These are phyloP conservation scores for Aureobasidium sp. DNA, from an alignment of 2,329 filamentous ascomycete genomes.

Conservation along the genomic window DNA sequence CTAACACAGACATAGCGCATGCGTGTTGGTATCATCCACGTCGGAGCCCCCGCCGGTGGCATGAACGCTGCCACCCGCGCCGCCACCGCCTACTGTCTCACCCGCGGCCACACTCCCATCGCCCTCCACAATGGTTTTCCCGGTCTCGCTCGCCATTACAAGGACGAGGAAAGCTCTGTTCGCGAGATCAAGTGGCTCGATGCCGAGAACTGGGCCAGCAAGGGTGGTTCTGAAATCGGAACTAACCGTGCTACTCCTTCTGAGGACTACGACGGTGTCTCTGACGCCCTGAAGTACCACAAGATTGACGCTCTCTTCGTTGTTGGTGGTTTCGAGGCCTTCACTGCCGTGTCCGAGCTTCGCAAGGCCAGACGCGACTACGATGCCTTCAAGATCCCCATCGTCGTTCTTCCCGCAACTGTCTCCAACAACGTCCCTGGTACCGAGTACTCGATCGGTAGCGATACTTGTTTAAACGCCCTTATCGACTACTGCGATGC, in stretches of 20 bases:
- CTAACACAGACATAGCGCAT: slow-evolving; percentile 52
- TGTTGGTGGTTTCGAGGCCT: slow-evolving; percentile 92
- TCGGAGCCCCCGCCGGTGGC: slow-evolving; percentile 90
- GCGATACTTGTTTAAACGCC: slow-evolving; percentile 93
- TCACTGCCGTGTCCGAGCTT: slow-evolving; percentile 82
- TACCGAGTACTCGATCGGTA: slow-evolving; percentile 93
- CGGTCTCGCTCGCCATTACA: slow-evolving; percentile 83
- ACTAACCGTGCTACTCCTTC: slow-evolving; percentile 89
- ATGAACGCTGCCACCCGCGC: slow-evolving; percentile 97
- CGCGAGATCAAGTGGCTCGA: slow-evolving; percentile 86
- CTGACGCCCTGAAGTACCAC: slow-evolving; percentile 63
- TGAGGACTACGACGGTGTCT: slow-evolving; percentile 62
- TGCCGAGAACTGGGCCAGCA: slow-evolving; percentile 90
- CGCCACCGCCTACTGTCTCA: slow-evolving; percentile 85
- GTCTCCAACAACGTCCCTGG: slow-evolving; percentile 98
- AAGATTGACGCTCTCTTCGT: slow-evolving; percentile 78
- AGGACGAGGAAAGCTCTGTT: slow-evolving; percentile 70
- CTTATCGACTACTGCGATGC: slow-evolving; percentile 93
- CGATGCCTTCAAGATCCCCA: slow-evolving; percentile 82
- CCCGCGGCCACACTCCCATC: slow-evolving; percentile 83
- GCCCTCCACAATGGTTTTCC: slow-evolving; percentile 97
- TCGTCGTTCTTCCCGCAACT: slow-evolving; percentile 87
- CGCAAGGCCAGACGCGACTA: slow-evolving; percentile 71
- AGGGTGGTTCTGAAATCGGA: slow-evolving; percentile 94
- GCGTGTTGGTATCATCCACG: slow-evolving; percentile 92